phyloP scores from a whole-genome alignment of 164 flowering plant genomes.

The Liriodendron chinense region DNA sequence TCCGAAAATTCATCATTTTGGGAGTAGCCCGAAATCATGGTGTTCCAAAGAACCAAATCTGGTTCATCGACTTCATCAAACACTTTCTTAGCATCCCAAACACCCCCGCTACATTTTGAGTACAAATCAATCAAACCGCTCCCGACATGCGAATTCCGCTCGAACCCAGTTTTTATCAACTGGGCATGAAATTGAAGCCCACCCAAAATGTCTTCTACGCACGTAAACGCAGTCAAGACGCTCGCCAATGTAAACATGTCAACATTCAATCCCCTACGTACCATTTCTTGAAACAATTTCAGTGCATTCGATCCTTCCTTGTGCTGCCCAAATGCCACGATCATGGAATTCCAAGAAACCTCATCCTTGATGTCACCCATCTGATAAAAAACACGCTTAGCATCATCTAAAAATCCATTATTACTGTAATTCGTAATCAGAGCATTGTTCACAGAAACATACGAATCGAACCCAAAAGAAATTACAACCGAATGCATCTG shows the following conservation, averaged over 20 bases:
- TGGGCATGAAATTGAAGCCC: slow-evolving; percentile 78
- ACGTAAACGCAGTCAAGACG: slow-evolving; percentile 70
- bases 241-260: slow-evolving; percentile 82
- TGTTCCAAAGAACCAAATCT: slow-evolving; percentile 88
- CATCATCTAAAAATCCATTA: slow-evolving; percentile 51
- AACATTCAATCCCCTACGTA: slow-evolving; percentile 32
- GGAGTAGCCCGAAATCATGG: slow-evolving; percentile 84
- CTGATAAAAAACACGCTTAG: slow-evolving; percentile 44
- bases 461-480: slow-evolving; percentile 48
- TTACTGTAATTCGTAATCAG: slow-evolving; percentile 59
- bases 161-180: slow-evolving; percentile 66
- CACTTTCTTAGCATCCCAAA: slow-evolving; percentile 45
- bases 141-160: slow-evolving; percentile 67
- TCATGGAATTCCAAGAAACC: slow-evolving; percentile 90
- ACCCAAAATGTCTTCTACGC: slow-evolving; percentile 53
- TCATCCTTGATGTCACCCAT: slow-evolving; percentile 62
- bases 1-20: slow-evolving; percentile 57
- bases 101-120: slow-evolving; percentile 51
- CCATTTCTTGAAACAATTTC: slow-evolving; percentile 63
- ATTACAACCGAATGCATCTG: slow-evolving; percentile 55
- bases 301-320: slow-evolving; percentile 57
- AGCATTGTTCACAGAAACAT: slow-evolving; percentile 60
- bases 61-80: slow-evolving; percentile 57
- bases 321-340: slow-evolving; percentile 74
- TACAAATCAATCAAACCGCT: slow-evolving; percentile 86